Conservation (phyloP, 2,329 filamentous ascomycete genomes). For the Chrysosporium queenslandicum region DNA sequence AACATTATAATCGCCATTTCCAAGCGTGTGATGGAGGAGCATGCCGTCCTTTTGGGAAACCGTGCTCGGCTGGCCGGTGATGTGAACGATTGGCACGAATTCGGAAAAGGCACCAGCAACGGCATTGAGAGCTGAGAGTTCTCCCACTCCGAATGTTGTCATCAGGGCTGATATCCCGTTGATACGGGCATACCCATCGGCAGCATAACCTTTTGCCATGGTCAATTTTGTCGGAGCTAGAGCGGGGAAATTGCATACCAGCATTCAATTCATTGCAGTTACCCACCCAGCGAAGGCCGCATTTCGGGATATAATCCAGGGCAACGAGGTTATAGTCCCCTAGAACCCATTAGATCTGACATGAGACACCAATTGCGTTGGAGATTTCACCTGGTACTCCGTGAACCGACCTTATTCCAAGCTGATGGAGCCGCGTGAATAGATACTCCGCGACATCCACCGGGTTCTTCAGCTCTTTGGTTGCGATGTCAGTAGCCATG, state of each 20-base stretch:
- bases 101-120: slow-evolving; percentile 66
- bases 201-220: slow-evolving; percentile 51
- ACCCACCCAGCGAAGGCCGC: slow-evolving; percentile 52
- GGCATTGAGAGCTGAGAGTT: slow-evolving; percentile 60
- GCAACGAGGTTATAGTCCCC: slow-evolving; percentile 60
- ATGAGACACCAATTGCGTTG: not conserved
- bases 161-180: slow-evolving; percentile 58
- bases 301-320: slow-evolving; percentile 54
- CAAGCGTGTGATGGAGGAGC: slow-evolving; percentile 58
- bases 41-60: slow-evolving; percentile 36
- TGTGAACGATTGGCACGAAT: slow-evolving; percentile 56
- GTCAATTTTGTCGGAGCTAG: slow-evolving; percentile 10
- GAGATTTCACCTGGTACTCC: slow-evolving; percentile 42
- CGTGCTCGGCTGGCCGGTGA: slow-evolving; percentile 46
- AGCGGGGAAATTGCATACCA: slow-evolving; percentile 36
- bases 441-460: slow-evolving; percentile 42
- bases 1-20: slow-evolving; percentile 45
- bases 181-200: slow-evolving; percentile 63
- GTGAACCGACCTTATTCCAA: slow-evolving; percentile 42
- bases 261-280: slow-evolving; percentile 67
- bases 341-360: slow-evolving; percentile 13
- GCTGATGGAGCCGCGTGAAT: slow-evolving; percentile 41
- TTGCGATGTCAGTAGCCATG: slow-evolving; percentile 36
- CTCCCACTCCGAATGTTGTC: slow-evolving; percentile 64
- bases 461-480: slow-evolving; percentile 36